Evolutionary conservation across 164 flowering plant genomes (phyloP), one percentile per base, ranked within the genome.

Genomic region (Litsea cubeba): DNA sequence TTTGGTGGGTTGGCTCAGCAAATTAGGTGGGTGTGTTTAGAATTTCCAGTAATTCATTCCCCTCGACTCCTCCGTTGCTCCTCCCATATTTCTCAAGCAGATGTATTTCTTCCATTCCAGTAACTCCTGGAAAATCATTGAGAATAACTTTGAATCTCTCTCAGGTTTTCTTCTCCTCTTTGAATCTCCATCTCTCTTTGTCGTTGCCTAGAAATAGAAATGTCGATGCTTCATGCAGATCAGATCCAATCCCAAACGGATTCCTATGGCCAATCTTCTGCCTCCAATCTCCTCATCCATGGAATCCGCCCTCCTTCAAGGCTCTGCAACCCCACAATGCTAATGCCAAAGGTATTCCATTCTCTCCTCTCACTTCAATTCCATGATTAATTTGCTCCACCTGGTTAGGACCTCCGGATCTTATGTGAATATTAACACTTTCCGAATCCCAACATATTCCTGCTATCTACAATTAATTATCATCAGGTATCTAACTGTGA

Each of bases 241-340:
- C 88, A 86, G 77, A 86, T 87, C 32, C 83, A 84, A 80, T 88
- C 87, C 15, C 96, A 88, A 75, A 70, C 72, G 7, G 81, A 83
- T 15, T 77, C 83, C 64, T 89, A 80, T 83, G 85, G 83, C 54
- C 94, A 85, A 70, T 79, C 88, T 49, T 88, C 90, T 74, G 89
- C 89, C 62, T 85, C 98, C 28, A 84, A 80, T 54, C 84, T 83
- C 73, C 62, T 93, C 15, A 80, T 92, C 68, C 83, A 84, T 14
- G 98, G 97, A 69, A 78, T 91, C 57, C 74, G 71, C 22, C 98
- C 96, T 76, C 99, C 99, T 51, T 69, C 92, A 2, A 93, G 97
- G 94, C 88, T 91, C 62, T 75, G 65, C 71, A 74, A 32, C 63
- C 66, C 83, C 71, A 65, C 68, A 77, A 79, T 73, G 77, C 82